These are phyloP conservation scores for Tarenaya hassleriana DNA, from an alignment of 345 rosid species.

Conservation along the genomic window DNA sequence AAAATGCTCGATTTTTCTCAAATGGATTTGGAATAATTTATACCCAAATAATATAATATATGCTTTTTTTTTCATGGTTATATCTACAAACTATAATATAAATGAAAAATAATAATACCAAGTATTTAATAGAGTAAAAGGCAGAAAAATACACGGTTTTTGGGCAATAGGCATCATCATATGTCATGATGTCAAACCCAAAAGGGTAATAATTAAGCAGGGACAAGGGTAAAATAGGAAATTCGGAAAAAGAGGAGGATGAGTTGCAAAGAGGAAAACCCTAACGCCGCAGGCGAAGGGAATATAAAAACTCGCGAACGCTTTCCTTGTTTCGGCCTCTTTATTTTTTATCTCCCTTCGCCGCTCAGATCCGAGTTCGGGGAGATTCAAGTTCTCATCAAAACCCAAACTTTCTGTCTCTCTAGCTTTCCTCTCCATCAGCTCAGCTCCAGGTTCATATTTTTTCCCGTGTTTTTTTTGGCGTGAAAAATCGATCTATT, in stretches of 20 bases:
- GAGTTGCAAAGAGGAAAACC: slow-evolving; percentile 22
- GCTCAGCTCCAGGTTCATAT: slow-evolving; percentile 24
- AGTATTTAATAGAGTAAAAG: too few species aligned
- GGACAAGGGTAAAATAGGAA: slow-evolving; percentile 28
- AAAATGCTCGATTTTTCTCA: too few species aligned
- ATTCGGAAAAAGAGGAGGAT: slow-evolving; percentile 1
- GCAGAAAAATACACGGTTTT: too few species aligned
- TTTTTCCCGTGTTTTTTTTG: not conserved
- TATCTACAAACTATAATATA: too few species aligned
- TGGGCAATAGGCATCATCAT: too few species aligned
- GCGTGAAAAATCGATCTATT: too few species aligned
- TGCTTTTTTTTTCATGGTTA: too few species aligned
- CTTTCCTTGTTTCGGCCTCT: slow-evolving; percentile 9
- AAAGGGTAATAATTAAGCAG: too few species aligned
- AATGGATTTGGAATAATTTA: too few species aligned
- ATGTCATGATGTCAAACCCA: too few species aligned
- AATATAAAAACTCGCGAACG: slow-evolving; percentile 21
- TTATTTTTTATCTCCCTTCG: slow-evolving; percentile 15
- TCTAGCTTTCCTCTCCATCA: slow-evolving; percentile 9
- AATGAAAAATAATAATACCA: too few species aligned
- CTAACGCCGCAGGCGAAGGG: slow-evolving; percentile 19
- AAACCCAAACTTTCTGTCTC: slow-evolving; percentile 9
- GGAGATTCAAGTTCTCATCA: slow-evolving; percentile 29
- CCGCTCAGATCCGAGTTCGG: slow-evolving; percentile 40
- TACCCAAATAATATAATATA: too few species aligned